Evolutionary conservation across 1,284 basidiomycete genomes (phyloP), one percentile per base, ranked within the genome.

Genomic region (Exobasidium cylindrosporum): DNA sequence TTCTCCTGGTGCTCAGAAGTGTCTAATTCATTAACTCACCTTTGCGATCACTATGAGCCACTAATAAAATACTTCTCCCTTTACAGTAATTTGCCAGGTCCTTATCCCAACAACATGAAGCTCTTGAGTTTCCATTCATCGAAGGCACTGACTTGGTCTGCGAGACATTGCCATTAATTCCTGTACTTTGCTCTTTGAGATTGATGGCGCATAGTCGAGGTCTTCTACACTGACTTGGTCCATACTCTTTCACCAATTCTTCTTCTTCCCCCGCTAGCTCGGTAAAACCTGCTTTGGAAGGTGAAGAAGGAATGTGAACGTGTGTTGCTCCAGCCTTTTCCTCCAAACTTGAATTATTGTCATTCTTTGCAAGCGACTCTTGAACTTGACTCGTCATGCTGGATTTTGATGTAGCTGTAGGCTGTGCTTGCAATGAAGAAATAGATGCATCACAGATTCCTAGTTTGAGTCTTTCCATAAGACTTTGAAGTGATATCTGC

Each of bases 121-220:
- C 21, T 2, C 54, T 44, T n/a, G 31, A 24, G 14, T 28, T 21
- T 21, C 47, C 47, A 14, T 13, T 28, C 3, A 45, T 4, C 4
- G 43, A 45, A n/a, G n/a, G n/a, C n/a, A n/a, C n/a, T n/a, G n/a
- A n/a, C n/a, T n/a, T n/a, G 7, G 35, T 40, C 35, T 40, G 35
- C 35, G 35, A 40, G 7, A 10, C 10, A 14, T 31, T 24, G 7
- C 47, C 47, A 55, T 55, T 44, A 24, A 23, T 26, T 14, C 30
- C 31, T 23, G 23, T 47, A 46, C n/a, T 23, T 28, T 70, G 66
- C 11, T 70, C 62, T 30, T 72, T 70, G 57, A 71, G 64, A 56
- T 71, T 72, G 64, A 72, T 74, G 7, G 70, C 67, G 2, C 65
- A 61, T 4, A 72, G 30, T 45, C 70, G 45, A 29, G 70, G 72